Evolutionary conservation across 2,329 filamentous ascomycete species (phyloP).

Genomic region (Botrytis fabae): DNA sequence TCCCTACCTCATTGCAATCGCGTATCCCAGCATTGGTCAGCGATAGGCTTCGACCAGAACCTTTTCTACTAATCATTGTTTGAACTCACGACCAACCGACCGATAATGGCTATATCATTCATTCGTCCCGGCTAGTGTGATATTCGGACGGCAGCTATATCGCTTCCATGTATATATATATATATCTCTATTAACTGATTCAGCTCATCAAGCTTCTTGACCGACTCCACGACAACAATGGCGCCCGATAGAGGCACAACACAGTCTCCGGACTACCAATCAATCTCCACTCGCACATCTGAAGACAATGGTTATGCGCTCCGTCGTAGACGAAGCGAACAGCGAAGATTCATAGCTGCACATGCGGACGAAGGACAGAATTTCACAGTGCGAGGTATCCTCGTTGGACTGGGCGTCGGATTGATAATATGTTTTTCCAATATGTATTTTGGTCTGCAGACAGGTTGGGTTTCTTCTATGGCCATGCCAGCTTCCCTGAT

Average conservation of each 20-base stretch:
- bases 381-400: slow-evolving; percentile 81
- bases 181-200: not conserved
- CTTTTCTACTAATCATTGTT: not conserved
- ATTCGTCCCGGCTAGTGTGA: not conserved
- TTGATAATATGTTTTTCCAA: slow-evolving; percentile 94
- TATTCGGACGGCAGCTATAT: not conserved
- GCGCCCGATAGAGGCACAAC: slow-evolving; percentile 33
- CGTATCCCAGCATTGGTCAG: slow-evolving; percentile 17
- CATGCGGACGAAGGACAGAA: slow-evolving; percentile 52
- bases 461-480: slow-evolving; percentile 80
- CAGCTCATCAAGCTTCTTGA: not conserved
- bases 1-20: slow-evolving; percentile 1
- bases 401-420: slow-evolving; percentile 80
- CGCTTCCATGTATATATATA: not conserved
- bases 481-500: slow-evolving; percentile 94
- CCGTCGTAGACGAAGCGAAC: slow-evolving; percentile 35
- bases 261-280: slow-evolving; percentile 31
- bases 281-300: slow-evolving; percentile 31
- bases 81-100: not conserved
- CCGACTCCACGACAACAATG: slow-evolving; percentile 25
- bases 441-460: slow-evolving; percentile 98
- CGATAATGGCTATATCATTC: not conserved
- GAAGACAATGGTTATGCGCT: slow-evolving; percentile 23
- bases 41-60: slow-evolving; percentile 5
- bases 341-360: slow-evolving; percentile 35